A percentile compares a stretch with the other conserved stretches of the same genome.
Conservation (phyloP, 164 flowering plant genomes). For the Aristolochia californica region DNA sequence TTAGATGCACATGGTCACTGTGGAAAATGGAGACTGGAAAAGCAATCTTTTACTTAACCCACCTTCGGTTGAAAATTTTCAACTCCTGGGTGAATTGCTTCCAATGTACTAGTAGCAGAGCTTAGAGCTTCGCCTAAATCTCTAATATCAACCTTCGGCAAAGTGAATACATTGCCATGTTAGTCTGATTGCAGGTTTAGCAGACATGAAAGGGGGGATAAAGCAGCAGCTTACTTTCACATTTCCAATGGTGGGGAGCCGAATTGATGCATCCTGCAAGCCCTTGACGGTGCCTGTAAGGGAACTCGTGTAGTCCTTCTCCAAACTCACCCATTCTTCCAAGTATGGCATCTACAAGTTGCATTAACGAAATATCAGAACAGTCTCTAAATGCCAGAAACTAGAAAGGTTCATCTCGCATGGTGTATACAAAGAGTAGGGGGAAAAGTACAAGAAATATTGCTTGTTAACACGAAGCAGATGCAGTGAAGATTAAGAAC, state of each 20-base stretch:
- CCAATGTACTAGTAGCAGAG: constrained; percentile 42
- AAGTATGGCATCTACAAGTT: constrained; percentile 48
- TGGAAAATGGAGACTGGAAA: background rate
- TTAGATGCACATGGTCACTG: background rate
- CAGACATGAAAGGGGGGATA: background rate
- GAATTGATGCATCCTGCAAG: constrained; percentile 45
- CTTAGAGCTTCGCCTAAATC: constrained; percentile 48
- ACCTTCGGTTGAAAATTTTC: constrained; percentile 52
- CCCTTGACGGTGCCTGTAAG: constrained; percentile 47
- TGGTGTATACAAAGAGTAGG: background rate
- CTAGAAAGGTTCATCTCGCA: too few relatives aligned
- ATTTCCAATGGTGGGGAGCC: constrained; percentile 45
- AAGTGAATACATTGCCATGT: background rate
- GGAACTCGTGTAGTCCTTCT: constrained; percentile 44
- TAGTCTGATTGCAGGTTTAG: background rate
- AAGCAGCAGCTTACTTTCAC: constrained; percentile 34
- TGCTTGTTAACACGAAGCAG: background rate
- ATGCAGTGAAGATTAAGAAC: background rate
- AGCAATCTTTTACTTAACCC: background rate
- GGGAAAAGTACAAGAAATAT: too few relatives aligned
- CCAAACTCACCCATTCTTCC: constrained; percentile 57
- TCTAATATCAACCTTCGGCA: constrained; percentile 42
- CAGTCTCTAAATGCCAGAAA: background rate
- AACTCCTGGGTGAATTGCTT: constrained; percentile 26
- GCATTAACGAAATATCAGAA: background rate